Base-by-base conservation (phyloP, 441 rosid species). In the Erodium moschatum region DNA sequence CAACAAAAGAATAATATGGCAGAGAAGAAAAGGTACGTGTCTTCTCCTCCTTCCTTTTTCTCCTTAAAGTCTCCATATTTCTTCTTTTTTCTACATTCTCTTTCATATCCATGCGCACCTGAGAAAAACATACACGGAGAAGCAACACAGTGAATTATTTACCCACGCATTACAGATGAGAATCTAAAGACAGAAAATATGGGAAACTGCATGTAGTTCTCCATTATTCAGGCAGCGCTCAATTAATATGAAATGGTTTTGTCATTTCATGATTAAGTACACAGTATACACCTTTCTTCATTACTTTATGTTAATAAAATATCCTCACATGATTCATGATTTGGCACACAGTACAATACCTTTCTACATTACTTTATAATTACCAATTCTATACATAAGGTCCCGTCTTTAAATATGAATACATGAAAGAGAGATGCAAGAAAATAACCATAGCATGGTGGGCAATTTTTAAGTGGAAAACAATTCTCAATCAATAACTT, bases 21-120 rank as follows among this genome's bases (percentile, higher is more conserved):
- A 33, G 48, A 9, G 62, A 27, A 18, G 7, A 60, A 61, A 15
- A 6, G 33, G 5, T 79, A 91, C 93, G 83, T 85, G 81, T 93
- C 77, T 91, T 93, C 82, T 89, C 98, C 1, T 83, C 86, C 82
- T 86, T 94, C 74, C 86, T 85, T 75, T 87, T 87, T 78, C 84
- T 88, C 82, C 77, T 86, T 66, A 83, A 66, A 35, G 29, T 76
- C 67, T 81, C 89, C 33, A 79, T 21, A 46, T 73, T 78, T 54
- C 79, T 86, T 46, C 89, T 80, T 74, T 83, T 89, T 12, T 76
- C 90, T 42, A 83, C 83, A 67, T 75, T 75, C 77, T 71, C 93
- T 75, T 85, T 90, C 72, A 75, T 64, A 48, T 72, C 85, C 83
- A 90, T 61, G 48, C 12, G 70, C 74, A 82, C 83, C 97, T 90